These are phyloP conservation scores for Solanum hybrid DNA, from an alignment of 305 asterid species.

Conservation along the genomic window DNA sequence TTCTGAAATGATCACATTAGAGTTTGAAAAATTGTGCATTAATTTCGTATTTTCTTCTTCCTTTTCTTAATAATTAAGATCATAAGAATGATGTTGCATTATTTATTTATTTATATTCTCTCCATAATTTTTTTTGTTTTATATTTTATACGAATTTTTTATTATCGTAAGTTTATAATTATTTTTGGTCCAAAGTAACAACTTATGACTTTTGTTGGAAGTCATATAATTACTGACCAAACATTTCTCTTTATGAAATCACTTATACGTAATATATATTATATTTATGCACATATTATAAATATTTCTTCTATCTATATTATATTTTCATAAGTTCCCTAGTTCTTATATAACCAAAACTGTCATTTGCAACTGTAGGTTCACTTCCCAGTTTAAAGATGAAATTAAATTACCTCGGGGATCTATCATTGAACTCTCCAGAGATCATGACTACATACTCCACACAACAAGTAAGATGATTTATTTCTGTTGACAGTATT, in stretches of 20 bases:
- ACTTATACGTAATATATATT: not conserved
- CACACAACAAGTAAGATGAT: slow-evolving; percentile 61
- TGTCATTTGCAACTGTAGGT: slow-evolving; percentile 33
- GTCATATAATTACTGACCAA: not conserved
- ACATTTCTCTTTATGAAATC: not conserved
- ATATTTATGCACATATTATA: not conserved
- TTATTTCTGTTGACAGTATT: not conserved
- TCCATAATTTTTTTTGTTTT: no score
- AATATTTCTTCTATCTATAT: not conserved
- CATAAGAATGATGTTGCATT: not conserved
- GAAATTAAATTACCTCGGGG: slow-evolving; percentile 81
- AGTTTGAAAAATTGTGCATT: not conserved
- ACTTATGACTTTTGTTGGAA: not conserved
- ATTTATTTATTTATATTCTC: not conserved
- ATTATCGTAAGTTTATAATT: not conserved
- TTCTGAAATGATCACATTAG: not conserved
- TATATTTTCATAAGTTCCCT: not conserved
- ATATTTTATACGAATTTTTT: not conserved
- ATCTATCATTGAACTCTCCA: slow-evolving; percentile 61
- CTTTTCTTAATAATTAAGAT: not conserved
- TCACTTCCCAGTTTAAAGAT: slow-evolving; percentile 77
- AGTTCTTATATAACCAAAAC: not conserved
- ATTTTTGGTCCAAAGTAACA: not conserved
- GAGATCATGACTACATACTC: slow-evolving; percentile 56
- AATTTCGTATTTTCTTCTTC: not conserved